These are phyloP conservation scores for Eucalyptus sideroxylon DNA, from an alignment of 345 rosid species.

Conservation along the genomic window DNA sequence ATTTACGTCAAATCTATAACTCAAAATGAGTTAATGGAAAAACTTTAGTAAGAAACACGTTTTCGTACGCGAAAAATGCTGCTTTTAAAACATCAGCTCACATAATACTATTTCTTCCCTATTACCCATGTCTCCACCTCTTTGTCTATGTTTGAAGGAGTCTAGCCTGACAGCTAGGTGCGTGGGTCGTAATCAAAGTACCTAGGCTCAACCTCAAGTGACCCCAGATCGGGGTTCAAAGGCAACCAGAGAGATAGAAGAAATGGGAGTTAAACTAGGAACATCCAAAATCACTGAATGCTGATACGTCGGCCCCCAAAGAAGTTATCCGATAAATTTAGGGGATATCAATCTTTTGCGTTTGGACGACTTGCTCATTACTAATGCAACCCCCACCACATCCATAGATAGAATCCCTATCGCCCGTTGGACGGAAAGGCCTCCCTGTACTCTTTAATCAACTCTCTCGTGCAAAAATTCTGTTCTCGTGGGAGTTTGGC, in stretches of 20 bases:
- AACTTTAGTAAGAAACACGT: rapidly evolving
- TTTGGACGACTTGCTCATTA: neutral
- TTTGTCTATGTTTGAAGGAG: neutral
- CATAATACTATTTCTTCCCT: too few species aligned
- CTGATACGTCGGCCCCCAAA: neutral
- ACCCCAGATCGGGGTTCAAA: neutral
- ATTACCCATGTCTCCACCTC: neutral
- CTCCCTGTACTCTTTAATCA: neutral
- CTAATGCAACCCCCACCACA: neutral
- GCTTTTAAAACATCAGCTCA: too few species aligned
- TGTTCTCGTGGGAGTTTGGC: neutral
- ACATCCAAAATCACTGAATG: neutral
- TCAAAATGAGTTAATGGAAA: too few species aligned
- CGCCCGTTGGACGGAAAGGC: neutral
- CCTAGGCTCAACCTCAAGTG: neutral
- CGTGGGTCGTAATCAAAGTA: neutral
- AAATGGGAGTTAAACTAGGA: neutral
- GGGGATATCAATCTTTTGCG: neutral
- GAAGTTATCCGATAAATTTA: neutral
- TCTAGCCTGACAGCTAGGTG: neutral
- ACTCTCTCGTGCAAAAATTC: neutral
- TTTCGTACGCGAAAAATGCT: too few species aligned
- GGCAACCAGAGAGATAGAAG: neutral
- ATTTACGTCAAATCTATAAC: rapidly evolving
- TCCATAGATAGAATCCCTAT: neutral